phyloP scores from a whole-genome alignment of 2,329 filamentous ascomycete species.

The Ophiostoma angusticollis region DNA sequence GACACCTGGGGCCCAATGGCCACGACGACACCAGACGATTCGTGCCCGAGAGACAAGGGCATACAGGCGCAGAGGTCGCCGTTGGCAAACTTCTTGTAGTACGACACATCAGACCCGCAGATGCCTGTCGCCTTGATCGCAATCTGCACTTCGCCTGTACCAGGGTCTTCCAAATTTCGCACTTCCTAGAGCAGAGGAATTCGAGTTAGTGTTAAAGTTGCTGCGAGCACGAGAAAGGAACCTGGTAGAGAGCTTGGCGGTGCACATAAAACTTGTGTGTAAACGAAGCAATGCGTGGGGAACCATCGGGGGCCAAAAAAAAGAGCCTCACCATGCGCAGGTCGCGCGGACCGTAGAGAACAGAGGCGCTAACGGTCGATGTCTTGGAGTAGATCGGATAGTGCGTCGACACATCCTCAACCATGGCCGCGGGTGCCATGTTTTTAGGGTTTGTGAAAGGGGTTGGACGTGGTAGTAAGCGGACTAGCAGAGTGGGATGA shows the following conservation, averaged over 20 bases:
- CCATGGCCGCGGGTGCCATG: constrained; percentile 39
- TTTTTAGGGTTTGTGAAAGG: constrained; percentile 9
- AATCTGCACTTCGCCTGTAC: constrained; percentile 47
- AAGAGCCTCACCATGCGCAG: constrained; percentile 38
- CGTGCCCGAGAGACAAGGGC: constrained; percentile 52
- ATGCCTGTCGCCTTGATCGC: constrained; percentile 53
- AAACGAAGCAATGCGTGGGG: too few species aligned
- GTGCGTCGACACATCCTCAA: constrained; percentile 31
- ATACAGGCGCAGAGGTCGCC: constrained; percentile 54
- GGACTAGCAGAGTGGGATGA: constrained; percentile 13
- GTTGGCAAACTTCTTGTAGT: constrained; percentile 62
- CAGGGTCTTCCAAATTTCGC: constrained; percentile 34
- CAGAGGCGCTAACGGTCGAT: constrained; percentile 37
- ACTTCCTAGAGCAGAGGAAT: constrained; percentile 28
- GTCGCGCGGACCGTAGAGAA: constrained; percentile 44
- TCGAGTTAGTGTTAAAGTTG: background rate
- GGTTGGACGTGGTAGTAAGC: constrained; percentile 9
- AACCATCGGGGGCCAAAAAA: constrained; percentile 16
- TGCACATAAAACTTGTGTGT: constrained; percentile 19
- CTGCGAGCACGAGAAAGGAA: background rate
- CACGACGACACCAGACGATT: constrained; percentile 46
- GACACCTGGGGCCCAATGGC: constrained; percentile 39
- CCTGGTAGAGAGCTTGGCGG: too few species aligned
- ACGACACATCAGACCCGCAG: constrained; percentile 57
- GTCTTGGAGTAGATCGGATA: constrained; percentile 30